Percentiles rank a stretch among this genome's conserved stretches.
Conservation (phyloP, 2,329 filamentous ascomycete species). For the Amauroascus niger region DNA sequence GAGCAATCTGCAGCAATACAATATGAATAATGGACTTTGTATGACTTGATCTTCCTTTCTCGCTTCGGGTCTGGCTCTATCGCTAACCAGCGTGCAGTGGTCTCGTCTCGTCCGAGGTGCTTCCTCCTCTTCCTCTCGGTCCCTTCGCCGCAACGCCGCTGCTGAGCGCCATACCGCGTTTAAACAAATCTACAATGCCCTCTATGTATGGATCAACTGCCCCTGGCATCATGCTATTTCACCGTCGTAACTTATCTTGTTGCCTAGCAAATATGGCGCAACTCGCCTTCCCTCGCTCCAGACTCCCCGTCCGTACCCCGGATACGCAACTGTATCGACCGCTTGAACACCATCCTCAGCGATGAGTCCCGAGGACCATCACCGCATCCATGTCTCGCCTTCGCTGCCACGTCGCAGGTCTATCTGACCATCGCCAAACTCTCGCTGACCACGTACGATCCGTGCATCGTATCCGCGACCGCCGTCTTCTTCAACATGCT, state of each 20-base stretch:
- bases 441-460: constrained; percentile 72
- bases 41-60: constrained; percentile 19
- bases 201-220: constrained; percentile 45
- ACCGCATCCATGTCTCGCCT: constrained; percentile 84
- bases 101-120: constrained; percentile 52
- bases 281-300: constrained; percentile 41
- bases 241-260: constrained; percentile 9
- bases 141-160: constrained; percentile 45
- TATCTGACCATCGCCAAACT: constrained; percentile 86
- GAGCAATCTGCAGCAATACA: neutral
- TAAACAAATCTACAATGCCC: constrained; percentile 51
- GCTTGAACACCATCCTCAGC: constrained; percentile 59
- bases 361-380: constrained; percentile 82
- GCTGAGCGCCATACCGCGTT: constrained; percentile 53
- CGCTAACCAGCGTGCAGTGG: constrained; percentile 38
- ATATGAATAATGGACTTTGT: constrained; percentile 38
- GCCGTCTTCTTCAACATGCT: constrained; percentile 82
- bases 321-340: constrained; percentile 45
- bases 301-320: constrained; percentile 45
- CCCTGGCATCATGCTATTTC: neutral
- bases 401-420: constrained; percentile 74
- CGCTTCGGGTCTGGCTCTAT: neutral
- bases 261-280: constrained; percentile 51
- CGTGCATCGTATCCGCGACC: constrained; percentile 74
- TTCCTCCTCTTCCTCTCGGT: constrained; percentile 39